Percentiles rank a stretch among this genome's conserved stretches.
These are phyloP conservation scores for Liquidambar formosana DNA, from an alignment of 164 flowering plant genomes.

Conservation along the genomic window DNA sequence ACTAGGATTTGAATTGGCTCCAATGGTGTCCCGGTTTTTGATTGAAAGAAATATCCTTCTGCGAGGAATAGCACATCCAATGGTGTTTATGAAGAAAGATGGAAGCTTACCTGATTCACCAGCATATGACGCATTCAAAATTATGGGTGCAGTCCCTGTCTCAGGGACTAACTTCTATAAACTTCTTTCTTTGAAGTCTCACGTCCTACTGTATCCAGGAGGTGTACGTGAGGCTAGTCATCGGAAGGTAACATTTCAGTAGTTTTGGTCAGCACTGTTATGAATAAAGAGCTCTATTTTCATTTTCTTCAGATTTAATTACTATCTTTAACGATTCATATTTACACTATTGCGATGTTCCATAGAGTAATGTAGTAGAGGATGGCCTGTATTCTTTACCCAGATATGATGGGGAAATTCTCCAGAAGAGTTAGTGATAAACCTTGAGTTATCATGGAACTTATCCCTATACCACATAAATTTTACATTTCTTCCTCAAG, in stretches of 20 bases:
- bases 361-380: too few species aligned
- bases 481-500: background rate
- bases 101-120: slow-evolving; percentile 31
- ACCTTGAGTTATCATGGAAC: too few species aligned
- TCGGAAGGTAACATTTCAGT: slow-evolving; percentile 46
- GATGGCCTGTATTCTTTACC: too few species aligned
- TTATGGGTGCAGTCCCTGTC: slow-evolving; percentile 71
- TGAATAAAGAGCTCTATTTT: too few species aligned
- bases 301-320: too few species aligned
- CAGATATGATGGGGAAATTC: too few species aligned
- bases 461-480: background rate
- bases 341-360: too few species aligned
- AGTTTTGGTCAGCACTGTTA: background rate
- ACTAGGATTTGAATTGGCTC: slow-evolving; percentile 49
- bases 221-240: slow-evolving; percentile 71
- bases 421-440: too few species aligned
- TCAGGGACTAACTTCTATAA: slow-evolving; percentile 44
- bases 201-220: slow-evolving; percentile 61
- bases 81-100: slow-evolving; percentile 35
- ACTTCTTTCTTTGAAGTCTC: slow-evolving; percentile 49
- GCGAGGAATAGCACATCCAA: slow-evolving; percentile 64
- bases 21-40: slow-evolving; percentile 36
- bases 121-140: slow-evolving; percentile 31
- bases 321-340: too few species aligned
- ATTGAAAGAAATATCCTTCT: slow-evolving; percentile 44